Conservation (phyloP, 2,329 filamentous ascomycete genomes). For the Thelonectria discophora region DNA sequence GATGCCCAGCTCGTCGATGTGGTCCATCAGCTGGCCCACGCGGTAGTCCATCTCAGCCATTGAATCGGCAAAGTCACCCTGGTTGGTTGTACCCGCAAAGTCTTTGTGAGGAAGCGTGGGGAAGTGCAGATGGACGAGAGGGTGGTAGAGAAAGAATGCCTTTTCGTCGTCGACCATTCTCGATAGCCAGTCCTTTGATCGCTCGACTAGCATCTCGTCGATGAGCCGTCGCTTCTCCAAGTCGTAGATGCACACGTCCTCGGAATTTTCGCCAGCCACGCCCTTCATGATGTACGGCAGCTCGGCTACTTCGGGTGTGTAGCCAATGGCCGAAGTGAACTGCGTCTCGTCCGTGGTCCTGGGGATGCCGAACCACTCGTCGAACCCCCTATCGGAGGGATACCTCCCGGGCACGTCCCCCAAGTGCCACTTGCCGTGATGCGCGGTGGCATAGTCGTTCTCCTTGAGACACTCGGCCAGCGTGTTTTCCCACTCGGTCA, state of each 20-base stretch:
- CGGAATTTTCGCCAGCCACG: conserved; percentile 35
- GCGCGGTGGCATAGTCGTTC: conserved; percentile 41
- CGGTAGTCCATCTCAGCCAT: conserved; percentile 48
- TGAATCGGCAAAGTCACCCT: conserved; percentile 46
- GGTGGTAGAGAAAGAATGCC: conserved; percentile 47
- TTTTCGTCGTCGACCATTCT: conserved; percentile 36
- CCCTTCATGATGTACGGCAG: conserved; percentile 49
- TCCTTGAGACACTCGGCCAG: conserved; percentile 44
- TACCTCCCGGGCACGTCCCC: conserved; percentile 48
- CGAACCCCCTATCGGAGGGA: conserved; percentile 48
- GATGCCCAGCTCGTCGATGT: conserved; percentile 42
- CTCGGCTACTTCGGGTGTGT: conserved; percentile 45
- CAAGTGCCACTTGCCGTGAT: conserved; percentile 50
- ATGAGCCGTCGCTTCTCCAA: conserved; percentile 43
- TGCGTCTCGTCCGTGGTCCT: conserved; percentile 49
- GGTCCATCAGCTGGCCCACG: conserved; percentile 45
- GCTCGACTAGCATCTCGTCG: conserved; percentile 46
- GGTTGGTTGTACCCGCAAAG: conserved; percentile 41
- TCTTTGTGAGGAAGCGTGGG: conserved; percentile 45
- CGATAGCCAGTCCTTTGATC: conserved; percentile 45
- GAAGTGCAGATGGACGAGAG: conserved; percentile 47
- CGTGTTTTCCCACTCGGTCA: conserved; percentile 46
- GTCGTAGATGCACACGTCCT: conserved; percentile 47
- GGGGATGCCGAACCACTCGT: conserved; percentile 50
- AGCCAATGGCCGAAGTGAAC: conserved; percentile 47